A percentile compares a stretch with the other conserved stretches of the same genome.
phyloP scores from a whole-genome alignment of 2,329 filamentous ascomycete genomes.

The Thielaviopsis punctulata region DNA sequence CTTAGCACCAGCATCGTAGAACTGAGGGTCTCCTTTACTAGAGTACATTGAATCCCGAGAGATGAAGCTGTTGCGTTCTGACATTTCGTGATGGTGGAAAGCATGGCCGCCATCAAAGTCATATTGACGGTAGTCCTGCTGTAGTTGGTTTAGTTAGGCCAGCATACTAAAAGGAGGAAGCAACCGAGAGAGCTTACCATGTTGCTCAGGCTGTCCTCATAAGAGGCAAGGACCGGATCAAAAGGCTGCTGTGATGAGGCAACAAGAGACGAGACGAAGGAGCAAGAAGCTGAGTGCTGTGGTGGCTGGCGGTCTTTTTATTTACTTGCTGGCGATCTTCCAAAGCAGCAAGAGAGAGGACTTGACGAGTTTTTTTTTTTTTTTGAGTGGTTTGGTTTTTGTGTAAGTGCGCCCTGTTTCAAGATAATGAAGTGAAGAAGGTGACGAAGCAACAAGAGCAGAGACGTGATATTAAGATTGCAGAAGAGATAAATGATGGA shows the following conservation, averaged over 20 bases:
- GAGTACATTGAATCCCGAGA: constrained; percentile 43
- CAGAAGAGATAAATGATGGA: background rate
- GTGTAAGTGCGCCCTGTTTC: background rate
- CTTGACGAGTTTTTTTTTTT: background rate
- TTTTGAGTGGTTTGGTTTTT: too few relatives aligned
- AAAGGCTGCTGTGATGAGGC: too few relatives aligned
- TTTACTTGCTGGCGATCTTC: background rate
- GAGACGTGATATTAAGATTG: background rate
- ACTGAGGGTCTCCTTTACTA: constrained; percentile 30
- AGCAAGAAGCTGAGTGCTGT: background rate
- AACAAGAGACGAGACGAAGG: background rate
- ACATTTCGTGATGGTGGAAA: constrained; percentile 25
- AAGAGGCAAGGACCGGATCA: constrained; percentile 11
- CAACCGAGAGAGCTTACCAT: constrained; percentile 19
- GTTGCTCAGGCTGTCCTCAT: background rate
- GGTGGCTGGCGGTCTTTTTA: background rate
- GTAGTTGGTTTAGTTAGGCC: constrained; percentile 2
- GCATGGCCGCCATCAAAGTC: constrained; percentile 2
- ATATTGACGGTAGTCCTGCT: constrained; percentile 9
- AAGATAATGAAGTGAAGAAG: background rate
- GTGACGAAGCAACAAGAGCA: background rate
- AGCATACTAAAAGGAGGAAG: background rate
- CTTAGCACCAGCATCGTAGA: constrained; percentile 12
- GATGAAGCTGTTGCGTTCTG: constrained; percentile 27
- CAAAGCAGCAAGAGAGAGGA: background rate